Conservation (phyloP, 306 rosid species). For the Bauhinia variegata region DNA sequence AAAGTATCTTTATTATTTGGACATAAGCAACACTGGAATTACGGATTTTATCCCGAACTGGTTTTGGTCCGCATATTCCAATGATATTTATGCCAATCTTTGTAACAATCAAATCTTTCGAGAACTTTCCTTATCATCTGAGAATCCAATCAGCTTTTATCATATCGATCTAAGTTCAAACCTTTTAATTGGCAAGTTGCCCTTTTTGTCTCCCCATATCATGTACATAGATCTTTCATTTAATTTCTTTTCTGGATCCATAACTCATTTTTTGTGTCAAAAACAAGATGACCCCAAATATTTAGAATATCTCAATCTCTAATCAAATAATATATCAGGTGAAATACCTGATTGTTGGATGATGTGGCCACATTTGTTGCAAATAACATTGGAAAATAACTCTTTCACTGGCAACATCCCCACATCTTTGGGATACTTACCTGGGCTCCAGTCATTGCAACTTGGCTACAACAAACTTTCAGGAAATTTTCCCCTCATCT, state of each 20-base stretch:
- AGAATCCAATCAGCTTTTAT: accelerated
- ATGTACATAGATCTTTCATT: neutral
- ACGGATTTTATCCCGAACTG: neutral
- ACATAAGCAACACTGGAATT: conserved; percentile 3
- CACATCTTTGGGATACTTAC: neutral
- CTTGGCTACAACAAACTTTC: conserved; percentile 3
- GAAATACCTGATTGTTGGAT: conserved; percentile 31
- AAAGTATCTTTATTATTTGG: accelerated
- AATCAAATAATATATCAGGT: conserved; percentile 11
- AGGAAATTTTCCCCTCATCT: neutral
- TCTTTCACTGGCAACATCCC: conserved; percentile 3
- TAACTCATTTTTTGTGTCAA: conserved; percentile 18
- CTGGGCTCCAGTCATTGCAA: neutral
- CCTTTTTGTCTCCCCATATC: neutral
- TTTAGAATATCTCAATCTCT: neutral
- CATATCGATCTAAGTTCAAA: conserved; percentile 5
- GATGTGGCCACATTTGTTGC: neutral
- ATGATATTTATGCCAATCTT: accelerated
- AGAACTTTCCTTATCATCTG: neutral
- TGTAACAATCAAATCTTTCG: conserved; percentile 17
- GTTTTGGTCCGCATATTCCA: neutral
- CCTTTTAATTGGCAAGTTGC: conserved; percentile 1
- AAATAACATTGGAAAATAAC: neutral
- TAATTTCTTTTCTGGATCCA: neutral
- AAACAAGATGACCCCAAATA: neutral